Evolutionary conservation across 108 stramenopile species (phyloP).

Genomic region (Nitzschia palea): DNA sequence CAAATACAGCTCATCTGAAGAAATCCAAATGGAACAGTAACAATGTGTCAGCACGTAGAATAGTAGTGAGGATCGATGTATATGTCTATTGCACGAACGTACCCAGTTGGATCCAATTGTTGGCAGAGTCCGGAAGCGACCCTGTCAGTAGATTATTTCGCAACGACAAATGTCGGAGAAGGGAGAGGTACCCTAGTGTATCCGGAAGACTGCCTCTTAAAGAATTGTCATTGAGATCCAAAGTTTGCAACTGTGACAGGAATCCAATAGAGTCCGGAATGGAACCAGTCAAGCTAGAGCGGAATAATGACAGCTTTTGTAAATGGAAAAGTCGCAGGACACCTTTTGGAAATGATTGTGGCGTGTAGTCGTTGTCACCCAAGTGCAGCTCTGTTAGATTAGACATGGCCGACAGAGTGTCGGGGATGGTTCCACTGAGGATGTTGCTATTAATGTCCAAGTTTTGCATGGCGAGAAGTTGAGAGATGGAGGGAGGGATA

Average conservation of each 20-base stretch:
- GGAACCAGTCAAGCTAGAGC: constrained; percentile 11
- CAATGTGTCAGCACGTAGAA: too few relatives aligned
- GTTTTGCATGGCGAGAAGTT: constrained; percentile 22
- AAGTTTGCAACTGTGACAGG: constrained; percentile 14
- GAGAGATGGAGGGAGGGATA: constrained; percentile 40
- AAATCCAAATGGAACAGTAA: not conserved
- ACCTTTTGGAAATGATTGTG: constrained; percentile 20
- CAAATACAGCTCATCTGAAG: constrained; percentile 18
- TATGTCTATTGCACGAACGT: not conserved
- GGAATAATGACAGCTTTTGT: not conserved
- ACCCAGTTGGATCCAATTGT: not conserved
- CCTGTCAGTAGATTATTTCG: not conserved
- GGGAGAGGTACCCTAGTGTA: not conserved
- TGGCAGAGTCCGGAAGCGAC: not conserved
- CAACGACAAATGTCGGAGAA: not conserved
- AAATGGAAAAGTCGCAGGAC: constrained; percentile 4
- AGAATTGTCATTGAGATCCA: constrained; percentile 18
- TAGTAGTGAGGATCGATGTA: not conserved
- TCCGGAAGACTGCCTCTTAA: constrained; percentile 19
- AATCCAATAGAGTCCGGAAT: constrained; percentile 36
- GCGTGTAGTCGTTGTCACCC: constrained; percentile 27
- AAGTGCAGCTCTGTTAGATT: constrained; percentile 19
- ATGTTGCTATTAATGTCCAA: constrained; percentile 30
- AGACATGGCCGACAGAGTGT: not conserved
- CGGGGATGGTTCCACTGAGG: constrained; percentile 26